Evolutionary conservation across 2,329 filamentous ascomycete species (phyloP).

Genomic region (Cordyceps tenuipes): DNA sequence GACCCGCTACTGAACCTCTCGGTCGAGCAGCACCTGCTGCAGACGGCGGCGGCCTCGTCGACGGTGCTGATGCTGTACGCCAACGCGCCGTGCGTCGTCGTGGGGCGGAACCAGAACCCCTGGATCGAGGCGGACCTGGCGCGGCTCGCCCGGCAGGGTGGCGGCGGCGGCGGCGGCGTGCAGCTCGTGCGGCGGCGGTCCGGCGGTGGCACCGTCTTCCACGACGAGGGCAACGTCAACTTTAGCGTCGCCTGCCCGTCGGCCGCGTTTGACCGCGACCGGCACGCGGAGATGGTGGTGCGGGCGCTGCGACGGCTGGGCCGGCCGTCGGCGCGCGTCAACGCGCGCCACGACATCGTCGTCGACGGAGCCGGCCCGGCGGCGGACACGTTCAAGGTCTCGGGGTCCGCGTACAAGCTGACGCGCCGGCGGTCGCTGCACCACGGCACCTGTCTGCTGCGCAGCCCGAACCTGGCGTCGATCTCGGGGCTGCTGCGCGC

Average conservation of each 20-base stretch:
- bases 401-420: constrained; percentile 91
- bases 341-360: constrained; percentile 89
- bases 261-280: constrained; percentile 68
- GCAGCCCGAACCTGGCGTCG: constrained; percentile 61
- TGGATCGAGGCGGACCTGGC: constrained; percentile 83
- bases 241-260: constrained; percentile 86
- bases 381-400: constrained; percentile 61
- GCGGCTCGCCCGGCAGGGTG: constrained; percentile 34
- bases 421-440: constrained; percentile 75
- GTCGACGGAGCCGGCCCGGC: constrained; percentile 36
- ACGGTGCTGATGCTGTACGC: constrained; percentile 79
- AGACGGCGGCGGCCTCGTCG: constrained; percentile 62
- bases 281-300: constrained; percentile 87
- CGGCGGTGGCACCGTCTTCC: constrained; percentile 89
- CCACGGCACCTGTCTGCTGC: constrained; percentile 83
- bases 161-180: too few relatives aligned
- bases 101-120: constrained; percentile 95
- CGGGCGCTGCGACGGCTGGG: constrained; percentile 62
- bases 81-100: constrained; percentile 79
- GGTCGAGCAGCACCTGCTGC: constrained; percentile 83
- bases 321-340: constrained; percentile 59
- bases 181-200: constrained; percentile 73
- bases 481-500: constrained; percentile 67
- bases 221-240: constrained; percentile 89
- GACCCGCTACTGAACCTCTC: constrained; percentile 88